Conservation (phyloP, 495 filamentous ascomycete genomes). For the Penicillium bovifimosum region DNA sequence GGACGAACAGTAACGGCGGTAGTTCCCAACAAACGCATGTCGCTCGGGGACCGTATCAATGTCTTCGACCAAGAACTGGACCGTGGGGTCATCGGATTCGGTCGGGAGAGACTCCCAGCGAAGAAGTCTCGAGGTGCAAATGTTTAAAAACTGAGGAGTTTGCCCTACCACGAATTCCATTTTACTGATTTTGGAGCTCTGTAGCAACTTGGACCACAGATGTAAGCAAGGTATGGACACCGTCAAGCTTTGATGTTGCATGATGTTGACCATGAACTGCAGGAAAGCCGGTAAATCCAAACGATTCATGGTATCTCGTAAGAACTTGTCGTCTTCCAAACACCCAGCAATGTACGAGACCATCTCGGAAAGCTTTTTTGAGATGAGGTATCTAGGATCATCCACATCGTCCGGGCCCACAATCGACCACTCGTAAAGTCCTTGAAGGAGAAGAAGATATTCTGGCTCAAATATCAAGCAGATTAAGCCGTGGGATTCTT, state of each 20-base stretch:
- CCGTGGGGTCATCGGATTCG: slow-evolving; percentile 71
- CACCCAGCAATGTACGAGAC: slow-evolving; percentile 78
- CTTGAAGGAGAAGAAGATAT: slow-evolving; percentile 64
- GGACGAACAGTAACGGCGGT: slow-evolving; percentile 78
- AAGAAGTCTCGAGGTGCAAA: slow-evolving; percentile 69
- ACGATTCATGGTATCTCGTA: slow-evolving; percentile 45
- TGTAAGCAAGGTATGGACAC: slow-evolving; percentile 92
- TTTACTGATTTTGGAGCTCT: slow-evolving; percentile 56
- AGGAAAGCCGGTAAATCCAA: slow-evolving; percentile 73
- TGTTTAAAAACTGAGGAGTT: slow-evolving; percentile 69
- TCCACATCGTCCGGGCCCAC: slow-evolving; percentile 76
- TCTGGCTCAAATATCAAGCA: slow-evolving; percentile 69
- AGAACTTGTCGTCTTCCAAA: slow-evolving; percentile 66
- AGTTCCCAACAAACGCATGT: slow-evolving; percentile 97
- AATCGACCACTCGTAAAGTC: slow-evolving; percentile 75
- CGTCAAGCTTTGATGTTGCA: slow-evolving; percentile 79
- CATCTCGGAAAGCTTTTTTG: slow-evolving; percentile 93
- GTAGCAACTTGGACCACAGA: slow-evolving; percentile 76
- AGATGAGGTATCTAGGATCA: slow-evolving; percentile 84
- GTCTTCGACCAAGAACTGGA: slow-evolving; percentile 81
- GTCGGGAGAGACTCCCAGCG: slow-evolving; percentile 81
- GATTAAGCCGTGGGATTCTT: slow-evolving; percentile 74
- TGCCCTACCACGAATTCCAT: slow-evolving; percentile 62
- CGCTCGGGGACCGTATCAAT: slow-evolving; percentile 91
- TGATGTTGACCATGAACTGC: slow-evolving; percentile 68